A percentile compares a stretch with the other conserved stretches of the same genome.
phyloP scores from a whole-genome alignment of 495 filamentous ascomycete species.

The Penicillium nucicola region DNA sequence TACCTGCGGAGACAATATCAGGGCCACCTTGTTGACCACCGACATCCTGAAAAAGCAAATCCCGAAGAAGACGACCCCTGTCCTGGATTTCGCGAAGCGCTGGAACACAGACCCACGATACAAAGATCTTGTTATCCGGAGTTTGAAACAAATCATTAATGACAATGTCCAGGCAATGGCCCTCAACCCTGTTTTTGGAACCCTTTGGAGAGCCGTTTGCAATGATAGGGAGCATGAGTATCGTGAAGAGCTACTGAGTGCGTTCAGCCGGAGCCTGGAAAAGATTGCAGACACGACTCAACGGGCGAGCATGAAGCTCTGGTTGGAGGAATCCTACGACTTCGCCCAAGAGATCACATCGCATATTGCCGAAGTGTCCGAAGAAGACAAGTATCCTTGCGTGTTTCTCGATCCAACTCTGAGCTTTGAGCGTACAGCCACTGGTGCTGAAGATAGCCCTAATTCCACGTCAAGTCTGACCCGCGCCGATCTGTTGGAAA shows the following conservation, averaged over 20 bases:
- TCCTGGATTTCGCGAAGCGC: conserved; percentile 33
- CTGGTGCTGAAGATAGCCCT: conserved; percentile 13
- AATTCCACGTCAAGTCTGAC: conserved; percentile 22
- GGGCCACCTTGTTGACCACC: conserved; percentile 7
- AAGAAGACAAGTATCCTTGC: conserved; percentile 45
- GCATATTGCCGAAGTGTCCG: conserved; percentile 41
- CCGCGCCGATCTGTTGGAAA: conserved; percentile 43
- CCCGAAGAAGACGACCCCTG: conserved; percentile 17
- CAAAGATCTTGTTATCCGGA: conserved; percentile 23
- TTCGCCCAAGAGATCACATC: conserved; percentile 34
- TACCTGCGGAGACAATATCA: not conserved
- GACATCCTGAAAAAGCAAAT: conserved; percentile 5
- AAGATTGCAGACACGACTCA: conserved; percentile 20
- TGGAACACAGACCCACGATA: conserved; percentile 34
- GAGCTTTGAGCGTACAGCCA: conserved; percentile 17
- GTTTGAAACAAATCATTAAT: conserved; percentile 36
- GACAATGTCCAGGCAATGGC: conserved; percentile 36
- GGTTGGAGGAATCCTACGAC: conserved; percentile 49
- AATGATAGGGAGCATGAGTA: conserved; percentile 35
- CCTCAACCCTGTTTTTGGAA: conserved; percentile 46
- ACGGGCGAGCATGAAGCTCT: conserved; percentile 35
- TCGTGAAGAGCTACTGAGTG: conserved; percentile 34
- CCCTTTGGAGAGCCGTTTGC: conserved; percentile 44
- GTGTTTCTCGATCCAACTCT: conserved; percentile 46
- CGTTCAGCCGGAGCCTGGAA: conserved; percentile 33